phyloP scores from a whole-genome alignment of 805 yeast genomes.

The Ogataea thermomethanolica region DNA sequence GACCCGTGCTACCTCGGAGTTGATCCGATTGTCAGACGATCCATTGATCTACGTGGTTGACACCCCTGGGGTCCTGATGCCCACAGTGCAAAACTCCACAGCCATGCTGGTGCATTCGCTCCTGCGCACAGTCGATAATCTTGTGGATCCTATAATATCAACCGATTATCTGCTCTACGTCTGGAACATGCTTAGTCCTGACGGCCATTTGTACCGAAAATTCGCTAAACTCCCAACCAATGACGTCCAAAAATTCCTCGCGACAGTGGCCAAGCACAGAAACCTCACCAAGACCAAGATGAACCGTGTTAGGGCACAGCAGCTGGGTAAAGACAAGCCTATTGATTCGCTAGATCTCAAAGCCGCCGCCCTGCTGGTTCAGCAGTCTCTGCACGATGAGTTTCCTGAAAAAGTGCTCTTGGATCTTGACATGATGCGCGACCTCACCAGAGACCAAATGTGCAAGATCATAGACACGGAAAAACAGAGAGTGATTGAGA shows the following conservation, averaged over 20 bases:
- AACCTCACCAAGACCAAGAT: slow-evolving; percentile 20
- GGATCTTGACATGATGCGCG: slow-evolving; percentile 22
- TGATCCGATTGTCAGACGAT: slow-evolving; percentile 55
- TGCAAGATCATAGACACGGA: slow-evolving; percentile 11
- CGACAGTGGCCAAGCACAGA: slow-evolving; percentile 42
- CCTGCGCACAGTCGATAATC: slow-evolving; percentile 69
- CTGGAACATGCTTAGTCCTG: slow-evolving; percentile 59
- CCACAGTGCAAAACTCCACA: slow-evolving; percentile 59
- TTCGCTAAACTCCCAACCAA: slow-evolving; percentile 67
- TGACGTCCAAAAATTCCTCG: slow-evolving; percentile 54
- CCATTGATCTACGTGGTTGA: slow-evolving; percentile 76
- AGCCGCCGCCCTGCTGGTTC: slow-evolving; percentile 63
- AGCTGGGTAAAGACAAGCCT: neutral
- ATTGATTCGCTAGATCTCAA: slow-evolving; percentile 14
- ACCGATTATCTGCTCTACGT: slow-evolving; percentile 81
- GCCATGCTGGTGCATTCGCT: slow-evolving; percentile 73
- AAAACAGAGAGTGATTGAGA: slow-evolving; percentile 10
- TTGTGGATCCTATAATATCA: slow-evolving; percentile 79
- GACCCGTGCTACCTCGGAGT: slow-evolving; percentile 73
- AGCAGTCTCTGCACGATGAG: slow-evolving; percentile 60
- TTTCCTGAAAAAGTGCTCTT: slow-evolving; percentile 35
- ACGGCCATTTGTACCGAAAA: slow-evolving; percentile 42
- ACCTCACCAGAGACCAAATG: slow-evolving; percentile 6
- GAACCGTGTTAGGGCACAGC: neutral
- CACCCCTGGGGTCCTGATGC: slow-evolving; percentile 90